Evolutionary conservation across 2,329 filamentous ascomycete genomes (phyloP), one percentile per base, ranked within the genome.

Genomic region (Fusarium paranaense): DNA sequence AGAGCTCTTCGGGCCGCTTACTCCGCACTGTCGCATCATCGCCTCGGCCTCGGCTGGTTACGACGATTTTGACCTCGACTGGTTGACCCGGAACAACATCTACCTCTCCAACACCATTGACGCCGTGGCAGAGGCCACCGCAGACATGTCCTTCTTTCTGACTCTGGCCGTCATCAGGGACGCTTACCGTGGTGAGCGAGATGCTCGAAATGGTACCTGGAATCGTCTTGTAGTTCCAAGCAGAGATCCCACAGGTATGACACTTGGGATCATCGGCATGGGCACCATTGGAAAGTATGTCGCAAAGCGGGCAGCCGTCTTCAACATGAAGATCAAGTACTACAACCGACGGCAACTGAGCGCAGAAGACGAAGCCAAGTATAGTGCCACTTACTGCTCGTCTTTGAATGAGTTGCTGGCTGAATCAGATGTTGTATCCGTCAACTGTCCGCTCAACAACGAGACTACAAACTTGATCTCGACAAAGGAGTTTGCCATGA

Each of bases 41-140:
- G 78, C 82, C 5, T 88, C 86, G 0, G 84, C 84, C 1, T 84
- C 83, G 33, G 86, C 86, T 0, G 86, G 86, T 0, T 88, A 83
- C 77, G 85, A 87, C 67, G 84, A 87, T 71, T 86, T 87, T 42
- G 82, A 85, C 54, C 80, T 87, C 0, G 75, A 83, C 5, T 86
- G 83, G 82, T 81, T 87, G 76, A 84, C 85, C 0, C 45, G 66
- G 14, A 72, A 83, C 8, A 81, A 80, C 6, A 84, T 90, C 30
- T 87, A 83, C 79, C 89, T 90, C 74, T 90, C 87, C 80, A 90
- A 89, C 71, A 85, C 85, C 0, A 78, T 86, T 3, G 84, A 90
- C 68, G 88, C 87, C 0, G 87, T 87, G 1, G 85, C 87, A 0
- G 86, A 90, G 65, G 86, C 88, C 3, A 88, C 86, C 0, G 86